phyloP scores from a whole-genome alignment of 106 monocot genomes.

The Dioscorea alata region DNA sequence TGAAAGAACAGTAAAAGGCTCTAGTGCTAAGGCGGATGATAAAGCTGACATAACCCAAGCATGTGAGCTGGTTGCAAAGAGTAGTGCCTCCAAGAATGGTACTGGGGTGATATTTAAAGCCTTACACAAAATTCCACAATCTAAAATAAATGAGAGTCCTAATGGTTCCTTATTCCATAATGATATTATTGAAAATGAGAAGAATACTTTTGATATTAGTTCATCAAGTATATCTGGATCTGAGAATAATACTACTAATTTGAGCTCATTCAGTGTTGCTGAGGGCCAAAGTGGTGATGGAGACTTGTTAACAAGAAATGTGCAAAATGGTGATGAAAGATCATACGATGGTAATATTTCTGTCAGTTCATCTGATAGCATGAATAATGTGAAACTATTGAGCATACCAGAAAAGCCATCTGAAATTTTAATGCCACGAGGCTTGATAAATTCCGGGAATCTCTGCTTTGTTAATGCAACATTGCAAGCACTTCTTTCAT shows the following conservation, averaged over 20 bases:
- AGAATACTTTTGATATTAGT: conserved; percentile 2
- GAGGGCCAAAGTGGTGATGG: background rate
- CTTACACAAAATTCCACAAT: conserved; percentile 1
- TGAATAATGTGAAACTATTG: no score
- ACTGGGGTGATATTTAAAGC: background rate
- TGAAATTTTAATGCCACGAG: conserved; percentile 41
- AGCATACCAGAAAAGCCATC: no score
- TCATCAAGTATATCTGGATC: background rate
- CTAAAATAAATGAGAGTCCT: conserved; percentile 28
- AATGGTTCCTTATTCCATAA: conserved; percentile 1
- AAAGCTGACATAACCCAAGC: conserved; percentile 4
- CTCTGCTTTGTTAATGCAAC: conserved; percentile 94
- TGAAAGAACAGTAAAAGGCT: conserved; percentile 17
- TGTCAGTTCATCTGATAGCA: no score
- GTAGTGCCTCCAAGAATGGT: conserved; percentile 8
- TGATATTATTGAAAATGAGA: conserved; percentile 13
- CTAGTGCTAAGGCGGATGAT: conserved; percentile 1
- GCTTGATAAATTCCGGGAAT: conserved; percentile 89
- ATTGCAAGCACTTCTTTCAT: conserved; percentile 87
- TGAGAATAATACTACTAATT: no score
- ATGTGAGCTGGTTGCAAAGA: conserved; percentile 5
- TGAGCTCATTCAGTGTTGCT: no score
- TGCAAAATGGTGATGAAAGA: conserved; percentile 14
- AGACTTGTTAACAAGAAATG: background rate
- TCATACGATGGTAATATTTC: background rate